These are phyloP conservation scores for Sporothrix pallida DNA, from an alignment of 2,329 filamentous ascomycete species.

Conservation along the genomic window DNA sequence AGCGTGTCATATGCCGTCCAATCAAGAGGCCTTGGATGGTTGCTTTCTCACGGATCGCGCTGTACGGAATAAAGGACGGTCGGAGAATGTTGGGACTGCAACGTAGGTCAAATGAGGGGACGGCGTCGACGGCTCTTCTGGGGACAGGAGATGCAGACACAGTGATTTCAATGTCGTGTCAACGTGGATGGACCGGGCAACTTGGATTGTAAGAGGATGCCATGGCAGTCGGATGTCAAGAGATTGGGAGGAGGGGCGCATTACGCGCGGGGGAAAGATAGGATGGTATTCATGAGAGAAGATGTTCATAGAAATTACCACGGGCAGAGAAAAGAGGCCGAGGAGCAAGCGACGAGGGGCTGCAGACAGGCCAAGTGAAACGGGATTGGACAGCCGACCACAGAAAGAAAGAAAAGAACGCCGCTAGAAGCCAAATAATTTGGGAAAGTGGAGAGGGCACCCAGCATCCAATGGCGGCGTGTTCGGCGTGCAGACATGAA, in stretches of 20 bases:
- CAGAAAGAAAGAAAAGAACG: conserved; percentile 5
- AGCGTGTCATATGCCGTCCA: conserved; percentile 20
- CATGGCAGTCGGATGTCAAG: neutral
- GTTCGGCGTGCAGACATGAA: neutral
- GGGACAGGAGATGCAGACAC: neutral
- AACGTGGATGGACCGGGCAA: neutral
- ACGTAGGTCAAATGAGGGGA: neutral
- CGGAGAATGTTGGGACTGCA: neutral
- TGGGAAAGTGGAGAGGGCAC: conserved; percentile 5
- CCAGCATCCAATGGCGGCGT: conserved; percentile 6
- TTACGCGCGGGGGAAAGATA: neutral
- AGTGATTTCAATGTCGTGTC: neutral
- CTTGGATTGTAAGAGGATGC: neutral
- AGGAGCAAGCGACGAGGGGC: conserved; percentile 4
- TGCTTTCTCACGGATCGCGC: conserved; percentile 1
- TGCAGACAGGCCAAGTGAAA: neutral
- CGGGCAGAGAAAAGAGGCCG: neutral
- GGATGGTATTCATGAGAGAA: neutral
- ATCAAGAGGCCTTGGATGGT: conserved; percentile 21
- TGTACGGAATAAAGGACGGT: conserved; percentile 8
- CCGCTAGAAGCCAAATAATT: conserved; percentile 7
- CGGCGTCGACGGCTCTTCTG: neutral
- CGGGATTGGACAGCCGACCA: conserved; percentile 10
- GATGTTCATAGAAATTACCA: neutral
- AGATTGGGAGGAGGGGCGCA: neutral